Evolutionary conservation across 306 rosid species (phyloP).

Genomic region (Fragaria vesca): DNA sequence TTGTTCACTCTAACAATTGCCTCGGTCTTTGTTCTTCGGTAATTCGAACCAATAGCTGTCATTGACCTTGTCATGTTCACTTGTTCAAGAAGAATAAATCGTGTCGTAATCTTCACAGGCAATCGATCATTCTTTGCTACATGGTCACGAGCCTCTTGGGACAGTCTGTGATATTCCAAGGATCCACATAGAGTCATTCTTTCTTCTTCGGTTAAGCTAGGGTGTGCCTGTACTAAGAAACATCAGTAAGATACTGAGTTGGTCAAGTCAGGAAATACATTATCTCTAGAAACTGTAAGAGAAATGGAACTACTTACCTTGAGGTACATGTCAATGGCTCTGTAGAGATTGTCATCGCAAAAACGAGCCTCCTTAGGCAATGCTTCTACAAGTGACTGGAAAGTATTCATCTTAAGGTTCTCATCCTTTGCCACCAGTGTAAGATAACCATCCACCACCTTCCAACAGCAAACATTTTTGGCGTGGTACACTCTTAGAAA

Average conservation of each 20-base stretch:
- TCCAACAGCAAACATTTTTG: constrained; percentile 51
- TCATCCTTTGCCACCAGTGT: constrained; percentile 58
- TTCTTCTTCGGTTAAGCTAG: constrained; percentile 58
- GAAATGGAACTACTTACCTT: constrained; percentile 20
- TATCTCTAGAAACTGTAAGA: background rate
- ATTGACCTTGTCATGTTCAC: constrained; percentile 44
- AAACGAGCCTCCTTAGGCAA: constrained; percentile 37
- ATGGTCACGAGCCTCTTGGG: constrained; percentile 64
- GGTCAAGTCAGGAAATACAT: background rate
- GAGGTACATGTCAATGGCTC: constrained; percentile 38
- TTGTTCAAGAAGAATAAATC: constrained; percentile 58
- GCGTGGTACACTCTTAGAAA: constrained; percentile 30
- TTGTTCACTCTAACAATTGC: constrained; percentile 39
- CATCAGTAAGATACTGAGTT: too few species aligned
- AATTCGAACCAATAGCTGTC: constrained; percentile 30
- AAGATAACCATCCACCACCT: constrained; percentile 73
- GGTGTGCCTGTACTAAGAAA: constrained; percentile 67
- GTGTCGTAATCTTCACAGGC: constrained; percentile 43
- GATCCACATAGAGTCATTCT: constrained; percentile 43
- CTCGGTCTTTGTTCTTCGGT: constrained; percentile 38
- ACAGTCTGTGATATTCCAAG: constrained; percentile 64
- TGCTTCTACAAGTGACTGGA: constrained; percentile 50
- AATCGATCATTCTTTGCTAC: constrained; percentile 64
- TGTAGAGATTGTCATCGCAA: constrained; percentile 38
- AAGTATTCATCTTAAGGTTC: constrained; percentile 45